A percentile compares a stretch with the other conserved stretches of the same genome.
phyloP scores from a whole-genome alignment of 1,284 basidiomycete species.

The Pseudozyma pruni region DNA sequence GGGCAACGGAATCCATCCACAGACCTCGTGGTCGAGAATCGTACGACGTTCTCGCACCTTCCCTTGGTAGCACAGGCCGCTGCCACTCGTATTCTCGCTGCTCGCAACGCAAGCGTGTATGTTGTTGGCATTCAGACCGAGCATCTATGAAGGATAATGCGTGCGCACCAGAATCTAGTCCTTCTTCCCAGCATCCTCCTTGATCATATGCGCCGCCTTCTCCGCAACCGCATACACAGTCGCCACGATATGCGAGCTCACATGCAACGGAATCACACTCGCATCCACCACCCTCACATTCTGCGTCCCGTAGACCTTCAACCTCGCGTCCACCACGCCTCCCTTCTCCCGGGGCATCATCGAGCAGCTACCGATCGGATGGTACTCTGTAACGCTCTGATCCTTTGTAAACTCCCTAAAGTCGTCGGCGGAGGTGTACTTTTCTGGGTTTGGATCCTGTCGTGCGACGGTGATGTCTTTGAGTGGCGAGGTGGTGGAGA shows the following conservation, averaged over 20 bases:
- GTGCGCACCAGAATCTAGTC: neutral
- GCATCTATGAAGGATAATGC: neutral
- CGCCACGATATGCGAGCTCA: constrained; percentile 43
- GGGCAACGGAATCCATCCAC: no score
- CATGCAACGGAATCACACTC: constrained; percentile 45
- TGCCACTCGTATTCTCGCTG: no score
- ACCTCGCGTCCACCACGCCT: constrained; percentile 76
- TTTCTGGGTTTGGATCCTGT: constrained; percentile 44
- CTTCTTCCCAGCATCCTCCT: constrained; percentile 22
- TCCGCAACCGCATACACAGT: constrained; percentile 50
- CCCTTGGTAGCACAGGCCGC: no score
- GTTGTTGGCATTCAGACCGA: no score
- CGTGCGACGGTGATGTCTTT: constrained; percentile 37
- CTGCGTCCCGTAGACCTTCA: constrained; percentile 75
- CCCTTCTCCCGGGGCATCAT: constrained; percentile 76
- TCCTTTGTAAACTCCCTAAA: constrained; percentile 50
- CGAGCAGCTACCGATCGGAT: constrained; percentile 74
- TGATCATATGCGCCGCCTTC: constrained; percentile 51
- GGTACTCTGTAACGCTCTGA: constrained; percentile 57
- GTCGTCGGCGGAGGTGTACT: constrained; percentile 36
- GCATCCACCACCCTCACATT: constrained; percentile 73
- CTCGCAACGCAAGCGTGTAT: no score
- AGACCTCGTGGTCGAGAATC: no score
- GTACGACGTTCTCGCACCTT: no score
- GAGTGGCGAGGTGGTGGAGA: constrained; percentile 29